These are phyloP conservation scores for Miamiensis avidus DNA, from an alignment of 169 alveolate genomes.

Conservation along the genomic window DNA sequence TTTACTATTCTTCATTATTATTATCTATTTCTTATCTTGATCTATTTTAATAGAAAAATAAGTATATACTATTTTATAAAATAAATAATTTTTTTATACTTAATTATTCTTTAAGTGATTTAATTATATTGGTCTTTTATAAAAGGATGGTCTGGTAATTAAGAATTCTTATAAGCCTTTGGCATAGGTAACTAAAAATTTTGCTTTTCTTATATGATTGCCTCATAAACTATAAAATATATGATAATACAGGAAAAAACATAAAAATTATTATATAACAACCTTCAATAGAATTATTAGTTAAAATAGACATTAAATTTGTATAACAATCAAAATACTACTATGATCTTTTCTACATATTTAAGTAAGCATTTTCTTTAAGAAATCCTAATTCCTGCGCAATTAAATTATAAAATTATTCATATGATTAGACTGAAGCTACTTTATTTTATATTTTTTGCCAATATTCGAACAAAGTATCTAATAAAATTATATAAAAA, in stretches of 20 bases:
- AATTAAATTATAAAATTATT: too few relatives aligned
- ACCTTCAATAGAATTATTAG: neutral
- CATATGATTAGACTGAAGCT: neutral
- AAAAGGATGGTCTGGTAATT: neutral
- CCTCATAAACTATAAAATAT: neutral
- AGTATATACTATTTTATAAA: too few relatives aligned
- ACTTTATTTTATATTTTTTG: too few relatives aligned
- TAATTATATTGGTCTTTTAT: neutral
- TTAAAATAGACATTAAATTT: too few relatives aligned
- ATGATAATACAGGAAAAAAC: neutral
- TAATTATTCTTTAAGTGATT: neutral
- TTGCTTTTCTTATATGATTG: neutral
- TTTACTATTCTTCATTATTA: too few relatives aligned
- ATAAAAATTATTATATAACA: neutral
- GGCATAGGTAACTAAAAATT: too few relatives aligned
- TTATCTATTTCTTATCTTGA: too few relatives aligned
- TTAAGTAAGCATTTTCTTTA: neutral
- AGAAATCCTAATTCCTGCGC: neutral
- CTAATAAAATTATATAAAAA: too few relatives aligned
- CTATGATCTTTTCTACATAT: neutral
- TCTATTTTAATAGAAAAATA: too few relatives aligned
- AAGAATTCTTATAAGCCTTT: neutral
- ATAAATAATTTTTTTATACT: neutral
- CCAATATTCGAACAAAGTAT: neutral
- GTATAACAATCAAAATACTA: neutral